These are phyloP conservation scores for Aspergillus neoniger DNA, from an alignment of 2,329 filamentous ascomycete genomes.

Conservation along the genomic window DNA sequence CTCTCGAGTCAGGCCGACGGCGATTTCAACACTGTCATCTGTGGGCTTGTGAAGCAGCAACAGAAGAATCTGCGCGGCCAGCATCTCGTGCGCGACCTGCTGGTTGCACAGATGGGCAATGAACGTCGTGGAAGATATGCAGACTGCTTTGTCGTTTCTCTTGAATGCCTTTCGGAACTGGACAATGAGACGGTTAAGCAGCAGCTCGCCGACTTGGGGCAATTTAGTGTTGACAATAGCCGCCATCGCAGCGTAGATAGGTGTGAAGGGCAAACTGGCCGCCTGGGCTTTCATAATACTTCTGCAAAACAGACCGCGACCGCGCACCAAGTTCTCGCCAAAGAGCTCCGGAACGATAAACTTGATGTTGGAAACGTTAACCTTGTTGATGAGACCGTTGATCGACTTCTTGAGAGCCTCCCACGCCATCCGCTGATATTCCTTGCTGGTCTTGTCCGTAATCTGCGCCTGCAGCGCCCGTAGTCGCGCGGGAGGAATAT, in stretches of 20 bases:
- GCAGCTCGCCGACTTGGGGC: slow-evolving; percentile 87
- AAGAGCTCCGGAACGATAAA: slow-evolving; percentile 95
- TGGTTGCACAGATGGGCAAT: slow-evolving; percentile 94
- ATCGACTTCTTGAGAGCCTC: slow-evolving; percentile 98
- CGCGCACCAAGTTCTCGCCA: slow-evolving; percentile 87
- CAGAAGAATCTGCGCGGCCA: slow-evolving; percentile 88
- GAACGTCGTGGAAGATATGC: slow-evolving; percentile 88
- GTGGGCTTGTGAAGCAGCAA: slow-evolving; percentile 94
- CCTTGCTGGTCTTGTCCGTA: slow-evolving; percentile 92
- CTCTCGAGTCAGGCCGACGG: slow-evolving; percentile 87
- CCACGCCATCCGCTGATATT: slow-evolving; percentile 99
- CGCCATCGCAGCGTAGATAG: slow-evolving; percentile 93
- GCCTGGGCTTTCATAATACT: slow-evolving; percentile 99
- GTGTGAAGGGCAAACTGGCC: slow-evolving; percentile 90
- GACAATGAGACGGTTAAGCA: slow-evolving; percentile 80
- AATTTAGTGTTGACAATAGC: slow-evolving; percentile 98
- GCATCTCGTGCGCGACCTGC: slow-evolving; percentile 90
- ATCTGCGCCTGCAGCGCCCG: slow-evolving; percentile 94
- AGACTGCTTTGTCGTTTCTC: slow-evolving; percentile 95
- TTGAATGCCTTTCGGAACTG: slow-evolving; percentile 96
- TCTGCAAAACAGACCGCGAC: slow-evolving; percentile 87
- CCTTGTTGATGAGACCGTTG: slow-evolving; percentile 98
- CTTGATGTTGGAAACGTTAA: slow-evolving; percentile 98
- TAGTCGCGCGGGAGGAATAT: slow-evolving; percentile 89
- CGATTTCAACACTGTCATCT: slow-evolving; percentile 96